Conservation (phyloP, 73 alveolate species). For the Symbiodinium pilosum region DNA sequence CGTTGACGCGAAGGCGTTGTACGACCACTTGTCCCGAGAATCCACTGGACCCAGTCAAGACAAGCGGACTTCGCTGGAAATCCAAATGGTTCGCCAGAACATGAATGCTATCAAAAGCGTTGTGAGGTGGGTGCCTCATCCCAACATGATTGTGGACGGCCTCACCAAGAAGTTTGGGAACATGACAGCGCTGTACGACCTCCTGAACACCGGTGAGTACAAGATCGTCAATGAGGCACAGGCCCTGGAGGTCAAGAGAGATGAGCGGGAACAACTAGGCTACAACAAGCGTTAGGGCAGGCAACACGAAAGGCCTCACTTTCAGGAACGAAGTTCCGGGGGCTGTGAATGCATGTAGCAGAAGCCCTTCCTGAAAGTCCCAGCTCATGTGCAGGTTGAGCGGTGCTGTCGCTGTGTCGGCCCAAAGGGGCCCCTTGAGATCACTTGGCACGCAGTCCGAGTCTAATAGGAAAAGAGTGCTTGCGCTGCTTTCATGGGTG, state of each 20-base stretch:
- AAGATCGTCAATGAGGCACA: neutral
- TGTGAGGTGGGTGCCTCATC: conserved; percentile 4
- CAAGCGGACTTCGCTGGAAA: neutral
- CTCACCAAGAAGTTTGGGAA: neutral
- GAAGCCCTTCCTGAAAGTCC: too few species aligned
- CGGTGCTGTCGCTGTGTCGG: too few species aligned
- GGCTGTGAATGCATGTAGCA: too few species aligned
- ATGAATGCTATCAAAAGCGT: neutral
- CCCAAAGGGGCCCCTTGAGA: too few species aligned
- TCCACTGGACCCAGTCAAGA: neutral
- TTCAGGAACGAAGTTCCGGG: neutral
- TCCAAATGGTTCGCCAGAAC: neutral
- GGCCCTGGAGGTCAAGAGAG: neutral
- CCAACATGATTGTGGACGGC: neutral
- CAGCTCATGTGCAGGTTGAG: too few species aligned
- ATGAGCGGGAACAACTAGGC: neutral
- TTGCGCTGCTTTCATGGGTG: neutral
- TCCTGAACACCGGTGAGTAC: neutral
- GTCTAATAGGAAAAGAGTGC: too few species aligned
- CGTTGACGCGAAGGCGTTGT: neutral
- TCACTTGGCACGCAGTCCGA: too few species aligned
- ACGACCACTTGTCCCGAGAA: neutral
- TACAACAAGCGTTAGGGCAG: neutral
- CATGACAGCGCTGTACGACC: neutral
- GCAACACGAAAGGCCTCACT: neutral